Conservation (phyloP, 2,329 filamentous ascomycete genomes). For the Scortechinia acanthostroma region DNA sequence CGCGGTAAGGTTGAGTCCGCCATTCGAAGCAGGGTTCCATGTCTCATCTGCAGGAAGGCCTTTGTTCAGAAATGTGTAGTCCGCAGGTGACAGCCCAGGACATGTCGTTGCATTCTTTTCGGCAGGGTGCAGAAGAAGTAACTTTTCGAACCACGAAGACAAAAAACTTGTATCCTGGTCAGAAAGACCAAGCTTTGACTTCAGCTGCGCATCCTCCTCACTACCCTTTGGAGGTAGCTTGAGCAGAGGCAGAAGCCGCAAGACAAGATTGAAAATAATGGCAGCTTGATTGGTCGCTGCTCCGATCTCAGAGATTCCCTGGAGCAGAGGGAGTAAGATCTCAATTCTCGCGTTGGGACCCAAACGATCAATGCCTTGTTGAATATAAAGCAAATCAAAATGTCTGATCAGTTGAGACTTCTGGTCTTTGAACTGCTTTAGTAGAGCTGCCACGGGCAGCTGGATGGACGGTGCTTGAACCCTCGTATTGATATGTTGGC, state of each 20-base stretch:
- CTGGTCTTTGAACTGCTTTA: conserved; percentile 83
- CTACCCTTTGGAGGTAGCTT: conserved; percentile 65
- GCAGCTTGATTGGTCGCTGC: conserved; percentile 34
- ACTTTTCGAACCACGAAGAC: neutral
- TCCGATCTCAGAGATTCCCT: conserved; percentile 55
- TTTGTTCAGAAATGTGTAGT: conserved; percentile 64
- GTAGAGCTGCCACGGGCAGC: conserved; percentile 74
- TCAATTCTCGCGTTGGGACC: conserved; percentile 55
- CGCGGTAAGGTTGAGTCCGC: conserved; percentile 45
- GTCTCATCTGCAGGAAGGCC: conserved; percentile 51
- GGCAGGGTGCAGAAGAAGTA: conserved; percentile 6
- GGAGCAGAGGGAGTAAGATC: conserved; percentile 64
- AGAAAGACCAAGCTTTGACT: neutral
- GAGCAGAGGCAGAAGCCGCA: conserved; percentile 68
- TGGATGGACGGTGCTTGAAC: conserved; percentile 42
- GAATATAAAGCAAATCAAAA: conserved; percentile 82
- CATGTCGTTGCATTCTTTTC: conserved; percentile 9
- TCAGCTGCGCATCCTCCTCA: conserved; percentile 1
- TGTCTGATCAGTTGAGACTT: conserved; percentile 72
- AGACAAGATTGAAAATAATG: conserved; percentile 73
- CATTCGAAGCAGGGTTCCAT: conserved; percentile 47
- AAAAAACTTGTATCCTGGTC: neutral
- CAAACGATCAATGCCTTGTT: conserved; percentile 62
- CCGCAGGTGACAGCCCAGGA: conserved; percentile 54
- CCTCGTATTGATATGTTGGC: neutral